Conservation (phyloP, 768 basidiomycete species). For the Leccinum broughii region DNA sequence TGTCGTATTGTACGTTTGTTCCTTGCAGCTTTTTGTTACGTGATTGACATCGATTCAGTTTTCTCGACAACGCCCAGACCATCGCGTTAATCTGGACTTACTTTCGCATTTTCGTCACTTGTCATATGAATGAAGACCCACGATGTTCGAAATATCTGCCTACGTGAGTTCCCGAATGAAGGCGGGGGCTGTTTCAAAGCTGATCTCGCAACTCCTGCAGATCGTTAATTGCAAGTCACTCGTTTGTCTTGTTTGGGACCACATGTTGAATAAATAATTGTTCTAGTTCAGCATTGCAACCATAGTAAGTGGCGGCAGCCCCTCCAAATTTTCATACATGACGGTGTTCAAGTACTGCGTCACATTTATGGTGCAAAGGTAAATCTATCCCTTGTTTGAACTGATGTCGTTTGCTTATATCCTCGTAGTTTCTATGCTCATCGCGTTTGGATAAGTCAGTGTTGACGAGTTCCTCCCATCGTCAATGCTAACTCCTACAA, state of each 20-base stretch:
- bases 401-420: not conserved
- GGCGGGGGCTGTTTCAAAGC: not conserved
- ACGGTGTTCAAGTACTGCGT: constrained; percentile 15
- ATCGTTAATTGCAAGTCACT: not conserved
- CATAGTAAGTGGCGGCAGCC: constrained; percentile 4
- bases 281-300: not conserved
- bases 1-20: constrained; percentile 10
- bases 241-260: not conserved
- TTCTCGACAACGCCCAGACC: constrained; percentile 9
- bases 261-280: not conserved
- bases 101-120: constrained; percentile 8
- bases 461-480: not conserved
- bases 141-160: constrained; percentile 5
- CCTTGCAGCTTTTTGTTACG: too few relatives aligned
- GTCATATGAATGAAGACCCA: constrained; percentile 2
- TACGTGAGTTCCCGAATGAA: constrained; percentile 6
- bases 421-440: constrained; percentile 25
- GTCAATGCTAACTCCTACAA: not conserved
- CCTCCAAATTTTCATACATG: not conserved
- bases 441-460: constrained; percentile 30
- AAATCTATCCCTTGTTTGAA: not conserved
- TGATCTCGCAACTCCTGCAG: constrained; percentile 3
- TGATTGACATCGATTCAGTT: constrained; percentile 7
- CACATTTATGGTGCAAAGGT: constrained; percentile 27
- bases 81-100: not conserved